Evolutionary conservation across 2,329 filamentous ascomycete species (phyloP), one percentile per base, ranked within the genome.

Genomic region (Mariannaea elegans): DNA sequence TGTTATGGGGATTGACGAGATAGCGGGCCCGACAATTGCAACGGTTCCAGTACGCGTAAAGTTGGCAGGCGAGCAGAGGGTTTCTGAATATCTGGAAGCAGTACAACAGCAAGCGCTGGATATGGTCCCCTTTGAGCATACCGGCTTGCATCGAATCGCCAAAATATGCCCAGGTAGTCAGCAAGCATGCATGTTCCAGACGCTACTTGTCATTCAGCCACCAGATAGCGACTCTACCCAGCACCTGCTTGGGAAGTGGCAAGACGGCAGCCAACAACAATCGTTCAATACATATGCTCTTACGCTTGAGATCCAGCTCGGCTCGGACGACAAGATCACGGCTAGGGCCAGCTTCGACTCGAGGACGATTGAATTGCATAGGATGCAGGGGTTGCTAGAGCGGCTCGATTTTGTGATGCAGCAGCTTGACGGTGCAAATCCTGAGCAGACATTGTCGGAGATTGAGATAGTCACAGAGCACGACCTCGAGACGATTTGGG

Each of bases 391-490:
- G 4, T 6, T 55, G 13, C 32, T 66, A 3, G 7, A 47, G 23
- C 9, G 49, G 4, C 62, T 63, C 34, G 32, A 54, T 2, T n/a
- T 23, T 2, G 59, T 64, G 4, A 7, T 60, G 0, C 29, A 47
- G 12, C 59, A 58, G 1, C 50, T 65, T 19, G 12, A 45, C 13
- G 4, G 4, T n/a, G 52, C 42, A 14, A 4, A 23, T 7, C 13
- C 32, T 3, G 6, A 7, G 14, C 9, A 3, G 2, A 2, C 2
- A 6, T 10, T 54, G 16, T 9, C 6, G 2, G 60, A 63, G 6
- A 36, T 69, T 10, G 41, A 61, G 7, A 21, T 56, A 1, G 19
- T 62, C 2, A 63, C 61, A 10, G 47, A 58, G 3, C 46, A 59
- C 12, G 32, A 36, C 32, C 14, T 36, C 5, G 14, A 36, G 32